A percentile compares a stretch with the other conserved stretches of the same genome.
Conservation (phyloP, 2,329 filamentous ascomycete genomes). For the Phyllachora maydis region DNA sequence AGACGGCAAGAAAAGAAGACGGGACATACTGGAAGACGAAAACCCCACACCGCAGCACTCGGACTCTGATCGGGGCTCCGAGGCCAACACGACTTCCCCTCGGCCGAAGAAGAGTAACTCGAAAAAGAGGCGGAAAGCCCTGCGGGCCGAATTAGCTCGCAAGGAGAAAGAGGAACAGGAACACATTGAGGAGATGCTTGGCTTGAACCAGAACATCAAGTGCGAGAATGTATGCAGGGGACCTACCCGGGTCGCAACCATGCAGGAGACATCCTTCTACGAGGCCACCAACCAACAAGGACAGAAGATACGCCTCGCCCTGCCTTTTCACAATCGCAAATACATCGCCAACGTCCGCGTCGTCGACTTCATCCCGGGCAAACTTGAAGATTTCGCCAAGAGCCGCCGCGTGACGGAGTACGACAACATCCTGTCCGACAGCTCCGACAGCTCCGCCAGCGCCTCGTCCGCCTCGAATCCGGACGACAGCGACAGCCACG, state of each 20-base stretch:
- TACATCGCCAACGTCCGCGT: slow-evolving; percentile 56
- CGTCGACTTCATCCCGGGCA: slow-evolving; percentile 56
- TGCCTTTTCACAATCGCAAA: slow-evolving; percentile 57
- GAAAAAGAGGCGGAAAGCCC: slow-evolving; percentile 1
- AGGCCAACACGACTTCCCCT: slow-evolving; percentile 6
- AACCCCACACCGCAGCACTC: too few species aligned
- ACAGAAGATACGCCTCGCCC: slow-evolving; percentile 12
- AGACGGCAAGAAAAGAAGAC: too few species aligned
- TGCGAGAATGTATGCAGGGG: slow-evolving; percentile 19
- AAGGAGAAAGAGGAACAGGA: too few species aligned
- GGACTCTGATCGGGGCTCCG: too few species aligned
- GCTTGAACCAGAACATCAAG: slow-evolving; percentile 13
- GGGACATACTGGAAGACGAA: too few species aligned
- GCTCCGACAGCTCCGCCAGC: slow-evolving; percentile 12
- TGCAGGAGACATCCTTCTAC: slow-evolving; percentile 18
- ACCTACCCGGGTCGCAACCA: slow-evolving; percentile 17
- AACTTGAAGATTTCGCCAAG: slow-evolving; percentile 49
- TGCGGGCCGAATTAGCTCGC: too few species aligned
- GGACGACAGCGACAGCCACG: slow-evolving; percentile 8
- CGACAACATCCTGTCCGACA: slow-evolving; percentile 26
- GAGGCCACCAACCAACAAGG: slow-evolving; percentile 21
- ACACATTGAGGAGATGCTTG: too few species aligned
- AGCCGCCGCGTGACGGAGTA: slow-evolving; percentile 22
- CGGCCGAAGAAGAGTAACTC: slow-evolving; percentile 3
- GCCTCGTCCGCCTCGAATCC: too few species aligned